Evolutionary conservation across 352 stramenopile genomes (phyloP).

Genomic region (Pythium sukuiense): DNA sequence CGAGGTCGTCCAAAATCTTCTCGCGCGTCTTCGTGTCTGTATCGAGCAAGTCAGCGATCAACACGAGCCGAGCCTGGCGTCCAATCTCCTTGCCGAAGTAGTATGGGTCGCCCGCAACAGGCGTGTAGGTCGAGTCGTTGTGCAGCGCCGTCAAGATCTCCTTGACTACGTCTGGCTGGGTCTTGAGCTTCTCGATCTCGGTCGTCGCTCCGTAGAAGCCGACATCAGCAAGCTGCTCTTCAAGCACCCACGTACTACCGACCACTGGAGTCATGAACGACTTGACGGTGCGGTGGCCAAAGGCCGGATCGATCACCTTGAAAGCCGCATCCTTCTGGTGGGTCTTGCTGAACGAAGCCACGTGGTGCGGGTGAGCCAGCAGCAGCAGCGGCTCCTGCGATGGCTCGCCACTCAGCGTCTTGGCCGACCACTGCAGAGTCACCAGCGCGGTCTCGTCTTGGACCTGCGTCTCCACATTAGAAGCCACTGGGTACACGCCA

Average conservation of each 20-base stretch:
- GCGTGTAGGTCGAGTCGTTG: conserved; percentile 73
- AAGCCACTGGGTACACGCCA: conserved; percentile 51
- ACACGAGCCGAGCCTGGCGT: conserved; percentile 66
- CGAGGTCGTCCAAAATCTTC: conserved; percentile 55
- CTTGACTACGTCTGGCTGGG: conserved; percentile 35
- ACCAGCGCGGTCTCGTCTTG: conserved; percentile 33
- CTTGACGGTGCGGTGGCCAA: conserved; percentile 77
- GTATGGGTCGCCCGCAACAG: conserved; percentile 70
- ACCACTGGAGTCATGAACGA: conserved; percentile 77
- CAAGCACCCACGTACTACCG: conserved; percentile 60
- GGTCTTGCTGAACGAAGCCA: conserved; percentile 41
- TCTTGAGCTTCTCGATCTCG: conserved; percentile 15
- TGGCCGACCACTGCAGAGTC: conserved; percentile 64
- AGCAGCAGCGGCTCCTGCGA: conserved; percentile 47
- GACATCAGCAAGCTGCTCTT: conserved; percentile 51
- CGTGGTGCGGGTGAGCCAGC: conserved; percentile 77
- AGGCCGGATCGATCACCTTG: conserved; percentile 36
- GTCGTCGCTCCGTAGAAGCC: conserved; percentile 38
- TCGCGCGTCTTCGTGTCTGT: conserved; percentile 47
- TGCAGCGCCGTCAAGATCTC: conserved; percentile 54
- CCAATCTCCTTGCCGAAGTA: conserved; percentile 88
- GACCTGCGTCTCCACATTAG: conserved; percentile 43
- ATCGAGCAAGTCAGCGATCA: conserved; percentile 81
- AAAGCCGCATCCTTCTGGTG: conserved; percentile 29
- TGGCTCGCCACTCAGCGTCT: conserved; percentile 32